A percentile compares a stretch with the other conserved stretches of the same genome.
phyloP scores from a whole-genome alignment of 192 early-diverging fungal genomes.

The Phycomyces nitens region DNA sequence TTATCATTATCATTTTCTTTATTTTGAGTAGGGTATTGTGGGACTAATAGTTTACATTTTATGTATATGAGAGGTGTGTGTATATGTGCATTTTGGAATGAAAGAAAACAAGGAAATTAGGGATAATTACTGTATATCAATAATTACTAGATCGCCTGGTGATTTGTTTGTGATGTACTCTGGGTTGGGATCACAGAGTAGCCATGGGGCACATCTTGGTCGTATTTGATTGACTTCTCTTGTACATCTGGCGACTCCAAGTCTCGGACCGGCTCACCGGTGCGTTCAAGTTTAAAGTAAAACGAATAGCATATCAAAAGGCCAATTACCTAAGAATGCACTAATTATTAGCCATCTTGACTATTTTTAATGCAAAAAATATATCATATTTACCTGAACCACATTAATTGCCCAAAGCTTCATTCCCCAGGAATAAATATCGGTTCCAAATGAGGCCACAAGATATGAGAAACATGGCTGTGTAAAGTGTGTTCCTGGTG shows the following conservation, averaged over 20 bases:
- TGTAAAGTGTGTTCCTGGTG: neutral
- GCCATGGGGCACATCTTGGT: too few relatives aligned
- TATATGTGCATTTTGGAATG: too few relatives aligned
- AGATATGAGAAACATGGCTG: neutral
- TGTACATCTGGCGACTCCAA: neutral
- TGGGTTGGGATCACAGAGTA: too few relatives aligned
- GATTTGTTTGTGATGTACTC: too few relatives aligned
- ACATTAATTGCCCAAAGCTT: conserved; percentile 8
- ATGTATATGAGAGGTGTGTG: too few relatives aligned
- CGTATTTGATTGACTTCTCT: too few relatives aligned
- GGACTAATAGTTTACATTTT: too few relatives aligned
- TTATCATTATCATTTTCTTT: too few relatives aligned
- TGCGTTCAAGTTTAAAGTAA: conserved; percentile 3
- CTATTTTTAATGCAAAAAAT: neutral
- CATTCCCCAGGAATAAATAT: conserved; percentile 7
- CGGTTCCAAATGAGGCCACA: neutral
- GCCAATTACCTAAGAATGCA: conserved; percentile 5
- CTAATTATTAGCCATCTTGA: neutral
- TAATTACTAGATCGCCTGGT: too few relatives aligned
- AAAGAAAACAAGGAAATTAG: too few relatives aligned
- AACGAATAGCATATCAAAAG: conserved; percentile 1
- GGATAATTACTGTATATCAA: too few relatives aligned
- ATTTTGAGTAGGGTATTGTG: too few relatives aligned
- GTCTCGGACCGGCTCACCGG: neutral
- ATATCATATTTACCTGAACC: conserved; percentile 3